Conservation (phyloP, 352 stramenopile genomes). For the Globisporangium parvum region DNA sequence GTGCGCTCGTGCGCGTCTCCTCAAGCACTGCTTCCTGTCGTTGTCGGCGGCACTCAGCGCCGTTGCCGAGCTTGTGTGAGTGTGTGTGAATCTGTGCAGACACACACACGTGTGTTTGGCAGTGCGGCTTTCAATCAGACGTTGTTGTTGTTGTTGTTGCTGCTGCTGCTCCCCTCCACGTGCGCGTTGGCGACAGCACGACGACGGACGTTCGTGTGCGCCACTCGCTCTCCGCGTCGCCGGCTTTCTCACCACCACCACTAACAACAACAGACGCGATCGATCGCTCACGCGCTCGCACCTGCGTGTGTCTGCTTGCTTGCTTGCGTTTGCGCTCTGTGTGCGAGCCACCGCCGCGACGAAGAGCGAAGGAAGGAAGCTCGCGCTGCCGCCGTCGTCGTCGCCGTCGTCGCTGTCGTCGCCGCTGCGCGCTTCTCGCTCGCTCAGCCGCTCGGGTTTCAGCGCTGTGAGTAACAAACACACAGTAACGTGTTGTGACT, state of each 20-base stretch:
- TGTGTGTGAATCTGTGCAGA: background rate
- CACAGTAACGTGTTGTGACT: conserved; percentile 1
- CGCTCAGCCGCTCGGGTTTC: background rate
- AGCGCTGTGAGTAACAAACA: conserved; percentile 1
- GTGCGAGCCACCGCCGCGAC: too few species aligned
- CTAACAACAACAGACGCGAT: too few species aligned
- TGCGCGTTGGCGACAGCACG: background rate
- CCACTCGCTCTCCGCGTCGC: background rate
- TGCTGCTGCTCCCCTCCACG: background rate
- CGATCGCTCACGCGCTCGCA: background rate
- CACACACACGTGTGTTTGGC: background rate
- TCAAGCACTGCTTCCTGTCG: background rate
- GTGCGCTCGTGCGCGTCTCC: background rate
- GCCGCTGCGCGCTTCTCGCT: too few species aligned
- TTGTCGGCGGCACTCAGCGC: background rate
- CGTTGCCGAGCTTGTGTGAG: too few species aligned
- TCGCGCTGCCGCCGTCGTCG: too few species aligned
- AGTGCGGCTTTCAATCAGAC: background rate
- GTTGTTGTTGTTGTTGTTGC: background rate
- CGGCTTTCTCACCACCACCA: background rate
- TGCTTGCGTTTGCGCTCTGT: too few species aligned
- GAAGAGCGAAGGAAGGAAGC: too few species aligned
- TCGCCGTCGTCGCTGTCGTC: too few species aligned
- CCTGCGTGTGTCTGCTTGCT: too few species aligned
- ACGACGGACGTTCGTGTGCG: background rate